Conservation (phyloP, 2,329 filamentous ascomycete genomes). For the Claviceps paspali region DNA sequence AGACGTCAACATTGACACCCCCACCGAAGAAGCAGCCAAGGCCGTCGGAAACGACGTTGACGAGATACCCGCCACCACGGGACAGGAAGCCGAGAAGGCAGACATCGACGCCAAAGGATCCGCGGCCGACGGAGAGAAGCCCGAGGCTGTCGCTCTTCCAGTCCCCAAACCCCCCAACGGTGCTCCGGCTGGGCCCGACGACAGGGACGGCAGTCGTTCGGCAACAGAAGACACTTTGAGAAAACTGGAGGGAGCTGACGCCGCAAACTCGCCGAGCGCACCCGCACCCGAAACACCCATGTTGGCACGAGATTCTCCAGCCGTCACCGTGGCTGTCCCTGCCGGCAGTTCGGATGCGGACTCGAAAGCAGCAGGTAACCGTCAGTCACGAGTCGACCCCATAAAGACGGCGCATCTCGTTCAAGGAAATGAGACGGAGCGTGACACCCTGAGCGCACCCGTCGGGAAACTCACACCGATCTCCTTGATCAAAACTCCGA, state of each 20-base stretch:
- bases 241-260: constrained; percentile 4
- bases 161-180: constrained; percentile 9
- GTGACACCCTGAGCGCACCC: constrained; percentile 70
- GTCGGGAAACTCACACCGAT: constrained; percentile 73
- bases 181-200: constrained; percentile 8
- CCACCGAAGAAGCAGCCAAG: not conserved
- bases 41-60: not conserved
- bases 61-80: not conserved
- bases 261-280: constrained; percentile 4
- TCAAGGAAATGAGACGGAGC: constrained; percentile 53
- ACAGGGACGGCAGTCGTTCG: not conserved
- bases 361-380: constrained; percentile 17
- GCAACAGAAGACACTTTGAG: not conserved
- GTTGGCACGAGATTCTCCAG: too few species aligned
- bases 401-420: constrained; percentile 33
- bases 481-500: constrained; percentile 68
- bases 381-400: constrained; percentile 30
- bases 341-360: constrained; percentile 14
- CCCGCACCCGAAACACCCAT: too few species aligned
- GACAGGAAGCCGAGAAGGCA: not conserved
- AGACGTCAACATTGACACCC: constrained; percentile 2
- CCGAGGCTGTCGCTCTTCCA: constrained; percentile 6
- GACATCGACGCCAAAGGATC: not conserved
- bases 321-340: too few species aligned
- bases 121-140: constrained; percentile 6